A percentile compares a stretch with the other conserved stretches of the same genome.
Conservation (phyloP, 2,329 filamentous ascomycete genomes). For the Talaromyces sp. region DNA sequence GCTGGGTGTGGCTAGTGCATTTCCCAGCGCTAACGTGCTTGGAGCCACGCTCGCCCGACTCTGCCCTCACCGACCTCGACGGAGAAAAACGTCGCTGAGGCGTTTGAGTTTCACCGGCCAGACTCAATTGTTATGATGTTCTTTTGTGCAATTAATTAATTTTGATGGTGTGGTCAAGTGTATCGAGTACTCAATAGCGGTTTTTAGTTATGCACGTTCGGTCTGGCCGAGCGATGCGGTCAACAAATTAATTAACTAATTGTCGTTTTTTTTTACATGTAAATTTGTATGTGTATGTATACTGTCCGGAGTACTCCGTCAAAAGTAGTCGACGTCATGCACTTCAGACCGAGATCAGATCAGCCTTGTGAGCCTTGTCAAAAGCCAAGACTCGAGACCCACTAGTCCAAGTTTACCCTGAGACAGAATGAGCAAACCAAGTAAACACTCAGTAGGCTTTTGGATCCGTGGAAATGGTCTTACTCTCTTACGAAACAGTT, state of each 20-base stretch:
- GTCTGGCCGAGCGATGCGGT: not conserved
- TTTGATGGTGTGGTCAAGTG: not conserved
- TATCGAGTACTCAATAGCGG: not conserved
- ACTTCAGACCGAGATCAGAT: not conserved
- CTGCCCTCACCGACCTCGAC: not conserved
- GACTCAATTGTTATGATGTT: no score
- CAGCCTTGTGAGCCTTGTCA: not conserved
- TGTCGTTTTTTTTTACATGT: not conserved
- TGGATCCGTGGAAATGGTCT: no score
- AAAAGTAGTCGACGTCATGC: not conserved
- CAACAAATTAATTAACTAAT: no score
- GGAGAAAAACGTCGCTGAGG: not conserved
- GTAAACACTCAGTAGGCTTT: not conserved
- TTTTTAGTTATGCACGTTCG: not conserved
- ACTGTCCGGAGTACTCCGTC: not conserved
- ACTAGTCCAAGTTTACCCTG: not conserved
- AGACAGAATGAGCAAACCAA: not conserved
- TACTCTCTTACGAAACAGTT: not conserved
- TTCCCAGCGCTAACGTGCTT: not conserved
- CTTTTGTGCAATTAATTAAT: no score
- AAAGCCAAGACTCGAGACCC: not conserved
- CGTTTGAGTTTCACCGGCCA: no score
- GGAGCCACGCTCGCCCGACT: not conserved
- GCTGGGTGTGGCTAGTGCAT: not conserved
- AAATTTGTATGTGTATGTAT: no score